Percentiles rank a stretch among this genome's conserved stretches.
Conservation (phyloP, 352 stramenopile genomes). For the Pythium angustatum region DNA sequence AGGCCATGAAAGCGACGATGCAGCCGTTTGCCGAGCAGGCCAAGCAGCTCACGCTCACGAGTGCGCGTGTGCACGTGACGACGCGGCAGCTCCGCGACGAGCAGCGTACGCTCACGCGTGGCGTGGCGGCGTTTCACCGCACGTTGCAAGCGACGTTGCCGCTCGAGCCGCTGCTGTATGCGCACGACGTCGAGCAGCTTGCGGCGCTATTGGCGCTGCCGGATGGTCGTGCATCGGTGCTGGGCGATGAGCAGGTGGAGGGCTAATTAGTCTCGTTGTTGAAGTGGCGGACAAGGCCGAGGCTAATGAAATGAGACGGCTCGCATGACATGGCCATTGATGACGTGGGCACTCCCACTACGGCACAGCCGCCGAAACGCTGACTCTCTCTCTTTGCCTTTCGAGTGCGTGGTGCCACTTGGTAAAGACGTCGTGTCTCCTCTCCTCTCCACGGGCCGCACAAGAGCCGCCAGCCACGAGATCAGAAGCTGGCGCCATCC, state of each 20-base stretch:
- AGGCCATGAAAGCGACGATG: slow-evolving; percentile 51
- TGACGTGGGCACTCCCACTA: too few species aligned
- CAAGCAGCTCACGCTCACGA: slow-evolving; percentile 12
- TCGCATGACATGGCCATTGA: too few species aligned
- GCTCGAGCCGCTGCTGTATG: slow-evolving; percentile 56
- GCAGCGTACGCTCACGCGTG: slow-evolving; percentile 36
- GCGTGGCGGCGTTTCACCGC: slow-evolving; percentile 43
- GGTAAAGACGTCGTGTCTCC: too few species aligned
- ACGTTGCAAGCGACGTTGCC: slow-evolving; percentile 45
- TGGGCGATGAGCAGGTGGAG: background rate
- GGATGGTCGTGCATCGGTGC: slow-evolving; percentile 1
- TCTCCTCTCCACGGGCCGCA: too few species aligned
- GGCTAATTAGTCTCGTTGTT: background rate
- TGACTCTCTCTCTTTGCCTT: too few species aligned
- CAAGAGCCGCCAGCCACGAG: too few species aligned
- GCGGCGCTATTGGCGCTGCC: slow-evolving; percentile 7
- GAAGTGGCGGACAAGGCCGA: background rate
- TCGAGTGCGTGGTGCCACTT: too few species aligned
- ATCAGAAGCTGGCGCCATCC: too few species aligned
- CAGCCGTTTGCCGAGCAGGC: slow-evolving; percentile 59
- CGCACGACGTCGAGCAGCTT: slow-evolving; percentile 40
- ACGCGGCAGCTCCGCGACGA: slow-evolving; percentile 64
- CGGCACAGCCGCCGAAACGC: too few species aligned
- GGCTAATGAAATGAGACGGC: too few species aligned
- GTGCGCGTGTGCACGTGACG: slow-evolving; percentile 41